These are phyloP conservation scores for Ceratocystis colombiana DNA, from an alignment of 2,329 filamentous ascomycete genomes.

Conservation along the genomic window DNA sequence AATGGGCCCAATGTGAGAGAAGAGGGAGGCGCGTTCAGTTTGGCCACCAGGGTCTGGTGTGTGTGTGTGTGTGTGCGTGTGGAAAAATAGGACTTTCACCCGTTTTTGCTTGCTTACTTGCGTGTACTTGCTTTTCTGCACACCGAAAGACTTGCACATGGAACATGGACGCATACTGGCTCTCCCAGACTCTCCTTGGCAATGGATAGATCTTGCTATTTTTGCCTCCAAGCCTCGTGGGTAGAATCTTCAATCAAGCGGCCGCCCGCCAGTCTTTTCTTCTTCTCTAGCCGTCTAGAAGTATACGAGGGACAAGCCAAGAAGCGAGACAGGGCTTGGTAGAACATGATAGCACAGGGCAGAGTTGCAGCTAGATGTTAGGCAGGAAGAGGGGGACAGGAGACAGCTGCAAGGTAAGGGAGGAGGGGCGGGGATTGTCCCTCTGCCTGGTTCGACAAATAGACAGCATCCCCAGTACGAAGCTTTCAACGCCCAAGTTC, in stretches of 20 bases:
- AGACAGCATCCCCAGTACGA: no score
- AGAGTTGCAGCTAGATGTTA: not conserved
- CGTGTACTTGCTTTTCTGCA: not conserved
- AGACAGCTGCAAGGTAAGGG: not conserved
- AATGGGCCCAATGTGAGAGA: no score
- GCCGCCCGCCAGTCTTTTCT: no score
- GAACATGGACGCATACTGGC: conserved; percentile 2
- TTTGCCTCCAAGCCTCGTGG: conserved; percentile 1
- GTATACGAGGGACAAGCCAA: not conserved
- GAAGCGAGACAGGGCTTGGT: not conserved
- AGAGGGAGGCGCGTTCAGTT: not conserved
- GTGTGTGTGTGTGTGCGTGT: not conserved
- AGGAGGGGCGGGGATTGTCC: not conserved
- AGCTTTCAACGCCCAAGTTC: no score
- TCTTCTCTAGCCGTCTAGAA: not conserved
- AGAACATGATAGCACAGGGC: not conserved
- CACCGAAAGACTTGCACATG: not conserved
- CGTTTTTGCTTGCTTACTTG: not conserved
- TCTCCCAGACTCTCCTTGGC: not conserved
- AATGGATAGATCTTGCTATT: not conserved
- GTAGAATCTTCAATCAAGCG: not conserved
- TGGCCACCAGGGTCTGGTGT: not conserved
- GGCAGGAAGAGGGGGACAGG: not conserved
- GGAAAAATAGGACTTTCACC: not conserved
- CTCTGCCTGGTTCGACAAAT: no score